Evolutionary conservation across 139 green algal species (phyloP).

Genomic region (Asterochloris erici): DNA sequence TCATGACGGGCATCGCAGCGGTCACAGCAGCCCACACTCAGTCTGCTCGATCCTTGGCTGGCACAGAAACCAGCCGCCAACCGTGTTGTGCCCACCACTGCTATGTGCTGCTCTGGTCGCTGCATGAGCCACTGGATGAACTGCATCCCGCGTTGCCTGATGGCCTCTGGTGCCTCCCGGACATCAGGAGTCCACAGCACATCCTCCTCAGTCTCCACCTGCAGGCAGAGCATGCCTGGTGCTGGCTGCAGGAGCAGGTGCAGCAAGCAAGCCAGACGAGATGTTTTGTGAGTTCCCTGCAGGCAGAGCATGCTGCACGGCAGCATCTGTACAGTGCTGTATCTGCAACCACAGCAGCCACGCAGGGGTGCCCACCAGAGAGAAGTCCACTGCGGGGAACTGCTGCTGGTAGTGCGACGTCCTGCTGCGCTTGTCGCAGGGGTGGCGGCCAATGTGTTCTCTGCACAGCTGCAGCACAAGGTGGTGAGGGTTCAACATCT

Average conservation of each 20-base stretch:
- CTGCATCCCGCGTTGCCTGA: slow-evolving; percentile 11
- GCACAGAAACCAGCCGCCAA: no score
- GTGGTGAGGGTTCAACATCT: neutral
- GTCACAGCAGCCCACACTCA: no score
- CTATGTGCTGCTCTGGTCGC: slow-evolving; percentile 43
- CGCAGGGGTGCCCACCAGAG: slow-evolving; percentile 5
- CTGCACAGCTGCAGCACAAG: slow-evolving; percentile 18
- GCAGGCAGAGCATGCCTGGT: neutral
- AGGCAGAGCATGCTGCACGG: neutral
- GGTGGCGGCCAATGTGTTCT: slow-evolving; percentile 47
- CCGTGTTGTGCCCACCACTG: slow-evolving; percentile 21
- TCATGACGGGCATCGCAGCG: no score
- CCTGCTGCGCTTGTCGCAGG: slow-evolving; percentile 39
- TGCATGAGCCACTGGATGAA: slow-evolving; percentile 28
- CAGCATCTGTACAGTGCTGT: neutral
- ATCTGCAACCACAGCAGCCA: neutral
- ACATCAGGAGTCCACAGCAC: slow-evolving; percentile 33
- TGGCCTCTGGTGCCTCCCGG: slow-evolving; percentile 40
- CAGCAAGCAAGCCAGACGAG: neutral
- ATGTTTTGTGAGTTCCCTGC: neutral
- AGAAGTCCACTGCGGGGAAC: slow-evolving; percentile 54
- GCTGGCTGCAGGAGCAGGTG: neutral
- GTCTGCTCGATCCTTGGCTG: no score
- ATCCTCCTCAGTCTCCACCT: slow-evolving; percentile 43
- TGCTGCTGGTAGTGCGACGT: slow-evolving; percentile 12